These are phyloP conservation scores for Rhodomyrtus tomentosa DNA, from an alignment of 345 rosid species.

Conservation along the genomic window DNA sequence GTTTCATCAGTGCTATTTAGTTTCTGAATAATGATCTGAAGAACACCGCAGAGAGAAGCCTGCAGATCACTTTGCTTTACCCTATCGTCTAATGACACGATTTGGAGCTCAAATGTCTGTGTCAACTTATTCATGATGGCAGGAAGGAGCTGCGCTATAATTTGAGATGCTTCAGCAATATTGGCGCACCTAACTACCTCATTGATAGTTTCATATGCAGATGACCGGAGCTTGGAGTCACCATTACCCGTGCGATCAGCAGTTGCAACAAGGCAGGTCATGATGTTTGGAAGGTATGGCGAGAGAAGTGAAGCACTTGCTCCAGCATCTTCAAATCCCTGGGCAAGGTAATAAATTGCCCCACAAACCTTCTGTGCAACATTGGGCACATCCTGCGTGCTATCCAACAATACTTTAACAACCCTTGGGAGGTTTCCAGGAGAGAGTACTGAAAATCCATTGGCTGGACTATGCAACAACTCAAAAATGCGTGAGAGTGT, in stretches of 20 bases:
- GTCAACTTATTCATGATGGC: conserved; percentile 62
- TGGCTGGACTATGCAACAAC: conserved; percentile 68
- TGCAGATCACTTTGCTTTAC: conserved; percentile 91
- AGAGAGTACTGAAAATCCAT: conserved; percentile 58
- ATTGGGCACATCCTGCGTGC: conserved; percentile 69
- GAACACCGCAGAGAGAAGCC: conserved; percentile 84
- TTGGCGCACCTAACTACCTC: conserved; percentile 85
- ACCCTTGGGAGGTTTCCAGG: conserved; percentile 53
- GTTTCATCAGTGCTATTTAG: conserved; percentile 57
- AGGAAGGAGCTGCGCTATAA: conserved; percentile 65
- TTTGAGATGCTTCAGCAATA: conserved; percentile 45
- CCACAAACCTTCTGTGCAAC: conserved; percentile 94
- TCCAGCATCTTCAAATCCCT: conserved; percentile 81
- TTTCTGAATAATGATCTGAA: conserved; percentile 93
- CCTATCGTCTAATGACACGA: conserved; percentile 64
- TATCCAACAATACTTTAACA: conserved; percentile 53
- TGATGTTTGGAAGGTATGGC: conserved; percentile 56
- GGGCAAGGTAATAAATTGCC: conserved; percentile 87
- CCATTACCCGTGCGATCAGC: conserved; percentile 65
- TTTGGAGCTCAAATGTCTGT: conserved; percentile 65
- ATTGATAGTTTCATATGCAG: conserved; percentile 85
- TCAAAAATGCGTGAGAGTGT: conserved; percentile 86
- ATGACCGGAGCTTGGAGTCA: conserved; percentile 66
- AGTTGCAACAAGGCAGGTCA: conserved; percentile 47
- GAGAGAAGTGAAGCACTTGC: conserved; percentile 53